Percentiles rank a stretch among this genome's conserved stretches.
These are phyloP conservation scores for Ambispora gerdemannii DNA, from an alignment of 192 early-diverging fungal species.

Conservation along the genomic window DNA sequence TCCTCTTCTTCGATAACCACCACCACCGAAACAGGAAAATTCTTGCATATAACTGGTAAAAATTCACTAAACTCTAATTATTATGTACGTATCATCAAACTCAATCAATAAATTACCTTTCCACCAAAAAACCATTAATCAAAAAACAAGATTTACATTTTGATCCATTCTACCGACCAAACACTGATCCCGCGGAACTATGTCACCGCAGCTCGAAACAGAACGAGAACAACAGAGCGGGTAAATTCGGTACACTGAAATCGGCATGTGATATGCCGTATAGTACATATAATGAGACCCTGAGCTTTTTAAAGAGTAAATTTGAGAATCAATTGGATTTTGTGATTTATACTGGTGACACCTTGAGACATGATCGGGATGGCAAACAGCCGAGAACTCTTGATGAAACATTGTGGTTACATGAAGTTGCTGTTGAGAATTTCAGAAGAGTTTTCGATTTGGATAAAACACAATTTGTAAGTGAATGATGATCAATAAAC, in stretches of 20 bases:
- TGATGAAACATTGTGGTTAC: constrained; percentile 10
- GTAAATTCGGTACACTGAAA: constrained; percentile 36
- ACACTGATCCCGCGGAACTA: constrained; percentile 32
- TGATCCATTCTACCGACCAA: constrained; percentile 33
- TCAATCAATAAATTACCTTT: background rate
- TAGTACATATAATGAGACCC: constrained; percentile 21
- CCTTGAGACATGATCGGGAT: constrained; percentile 37
- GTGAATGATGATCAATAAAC: background rate
- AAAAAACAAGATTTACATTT: constrained; percentile 40
- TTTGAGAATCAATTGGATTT: constrained; percentile 38
- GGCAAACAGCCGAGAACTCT: background rate
- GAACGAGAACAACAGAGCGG: constrained; percentile 30
- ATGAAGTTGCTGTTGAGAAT: constrained; percentile 24
- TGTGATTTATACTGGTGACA: constrained; percentile 45
- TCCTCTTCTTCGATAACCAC: no score
- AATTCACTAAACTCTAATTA: background rate
- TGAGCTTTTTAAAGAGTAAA: constrained; percentile 35
- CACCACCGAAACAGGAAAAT: no score
- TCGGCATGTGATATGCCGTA: constrained; percentile 39
- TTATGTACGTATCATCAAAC: background rate
- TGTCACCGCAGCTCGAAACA: constrained; percentile 37
- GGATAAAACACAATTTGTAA: constrained; percentile 22
- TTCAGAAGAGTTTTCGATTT: constrained; percentile 15
- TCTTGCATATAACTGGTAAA: constrained; percentile 17
- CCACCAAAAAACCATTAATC: background rate